Conservation (phyloP, 306 rosid species). For the Cucurbita moschata region DNA sequence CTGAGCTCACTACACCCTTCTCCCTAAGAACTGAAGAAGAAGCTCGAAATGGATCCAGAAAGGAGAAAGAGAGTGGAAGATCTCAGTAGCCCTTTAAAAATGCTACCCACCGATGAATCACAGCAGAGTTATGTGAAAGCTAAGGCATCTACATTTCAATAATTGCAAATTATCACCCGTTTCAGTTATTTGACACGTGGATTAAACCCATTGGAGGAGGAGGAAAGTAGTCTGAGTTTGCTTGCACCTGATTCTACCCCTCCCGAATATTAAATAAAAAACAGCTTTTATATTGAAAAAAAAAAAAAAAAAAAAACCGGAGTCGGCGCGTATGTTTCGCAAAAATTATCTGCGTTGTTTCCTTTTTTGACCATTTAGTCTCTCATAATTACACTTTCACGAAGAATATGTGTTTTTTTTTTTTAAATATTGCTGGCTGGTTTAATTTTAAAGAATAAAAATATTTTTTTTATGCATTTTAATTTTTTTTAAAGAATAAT, state of each 20-base stretch:
- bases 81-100: background rate
- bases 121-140: slow-evolving; percentile 4
- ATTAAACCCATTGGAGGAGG: background rate
- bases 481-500: too few relatives aligned
- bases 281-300: background rate
- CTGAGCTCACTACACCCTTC: background rate
- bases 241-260: background rate
- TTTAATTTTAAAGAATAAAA: too few relatives aligned
- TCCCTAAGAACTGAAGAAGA: background rate
- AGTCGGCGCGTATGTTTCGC: background rate
- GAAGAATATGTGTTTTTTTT: background rate
- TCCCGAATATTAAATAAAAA: background rate
- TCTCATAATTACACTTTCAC: background rate
- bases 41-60: slow-evolving; percentile 2
- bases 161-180: background rate
- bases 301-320: background rate
- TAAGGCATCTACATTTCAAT: background rate
- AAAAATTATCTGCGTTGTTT: background rate
- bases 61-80: background rate
- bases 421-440: too few relatives aligned
- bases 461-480: too few relatives aligned
- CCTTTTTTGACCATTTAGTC: background rate
- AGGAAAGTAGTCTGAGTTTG: background rate
- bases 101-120: background rate
- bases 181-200: background rate